Percentiles rank a stretch among this genome's conserved stretches.
phyloP scores from a whole-genome alignment of 768 basidiomycete genomes.

The Auricularia sp. region DNA sequence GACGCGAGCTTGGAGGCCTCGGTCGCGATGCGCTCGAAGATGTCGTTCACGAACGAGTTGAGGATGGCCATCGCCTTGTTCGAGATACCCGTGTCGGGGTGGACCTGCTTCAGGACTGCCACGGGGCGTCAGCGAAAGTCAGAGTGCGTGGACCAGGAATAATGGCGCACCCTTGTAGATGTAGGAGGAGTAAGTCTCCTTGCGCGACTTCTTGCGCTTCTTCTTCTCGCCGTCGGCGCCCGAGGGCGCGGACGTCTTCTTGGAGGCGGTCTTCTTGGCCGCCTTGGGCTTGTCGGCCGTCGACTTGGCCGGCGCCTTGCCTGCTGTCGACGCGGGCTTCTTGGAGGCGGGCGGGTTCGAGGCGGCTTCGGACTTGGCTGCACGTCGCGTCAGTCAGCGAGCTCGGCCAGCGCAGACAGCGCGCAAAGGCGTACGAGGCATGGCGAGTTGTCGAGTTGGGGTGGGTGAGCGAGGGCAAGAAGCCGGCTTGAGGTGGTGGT shows the following conservation, averaged over 20 bases:
- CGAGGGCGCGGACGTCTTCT: slow-evolving; percentile 32
- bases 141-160: neutral
- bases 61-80: slow-evolving; percentile 93
- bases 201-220: slow-evolving; percentile 77
- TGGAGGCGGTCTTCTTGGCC: slow-evolving; percentile 44
- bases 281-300: slow-evolving; percentile 36
- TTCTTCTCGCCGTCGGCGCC: slow-evolving; percentile 67
- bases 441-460: neutral
- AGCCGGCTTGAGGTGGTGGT: neutral
- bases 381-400: neutral
- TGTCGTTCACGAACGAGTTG: slow-evolving; percentile 89
- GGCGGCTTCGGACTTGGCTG: neutral
- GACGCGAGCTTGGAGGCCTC: slow-evolving; percentile 91
- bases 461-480: neutral
- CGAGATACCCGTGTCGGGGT: slow-evolving; percentile 97
- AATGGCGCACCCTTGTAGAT: slow-evolving; percentile 73
- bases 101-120: slow-evolving; percentile 89
- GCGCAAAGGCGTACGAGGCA: neutral
- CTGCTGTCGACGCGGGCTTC: slow-evolving; percentile 35
- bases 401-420: neutral
- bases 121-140: neutral
- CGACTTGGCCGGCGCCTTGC: slow-evolving; percentile 49
- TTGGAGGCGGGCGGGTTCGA: slow-evolving; percentile 20
- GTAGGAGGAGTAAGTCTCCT: slow-evolving; percentile 91
- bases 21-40: slow-evolving; percentile 85